Evolutionary conservation across 768 basidiomycete species (phyloP), one percentile per base, ranked within the genome.

Genomic region (Boletus patriciae): DNA sequence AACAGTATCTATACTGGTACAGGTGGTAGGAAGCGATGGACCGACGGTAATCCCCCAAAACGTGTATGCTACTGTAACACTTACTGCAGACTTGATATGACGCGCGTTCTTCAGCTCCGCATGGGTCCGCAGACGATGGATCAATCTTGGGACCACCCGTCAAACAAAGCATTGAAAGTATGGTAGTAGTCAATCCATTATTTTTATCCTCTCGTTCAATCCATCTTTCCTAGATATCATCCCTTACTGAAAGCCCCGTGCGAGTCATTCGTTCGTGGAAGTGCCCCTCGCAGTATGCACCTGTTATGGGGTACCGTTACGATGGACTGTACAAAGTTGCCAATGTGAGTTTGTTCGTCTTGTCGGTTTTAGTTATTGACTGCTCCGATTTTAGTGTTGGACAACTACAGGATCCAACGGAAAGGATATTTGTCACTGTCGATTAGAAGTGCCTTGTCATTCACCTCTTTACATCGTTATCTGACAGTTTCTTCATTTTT

Each of bases 251-350:
- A 34, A 55, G 60, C 0, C 65, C 67, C 1, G 50, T 72, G 9
- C 61, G 71, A n/a, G 65, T 74, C 16, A 33, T 72, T 36, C 63
- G 71, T 18, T 68, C 71, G 9, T 57, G 4, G 18, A 63, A 4
- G 9, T 46, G 50, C 29, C 13, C 7, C 8, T 72, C 73, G 11
- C 52, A 54, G 41, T 72, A 69, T 57, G 65, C 73, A 6, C 71
- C 71, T 12, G 13, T 27, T 3, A 8, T 34, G 2, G 70, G 69
- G 10, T 64, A 62, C 34, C 72, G 71, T 4, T 72, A 73, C 25
- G 71, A 74, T 31, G 71, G 71, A 19, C 41, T 72, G 3, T 72
- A 72, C 50, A 70, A 27, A 36, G 59, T 72, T 4, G 37, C 60
- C 4, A 40, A 48, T 7, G 73, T 74, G 31, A 44, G 59, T 38